Evolutionary conservation across 306 rosid genomes (phyloP).

Genomic region (Betula pendula): DNA sequence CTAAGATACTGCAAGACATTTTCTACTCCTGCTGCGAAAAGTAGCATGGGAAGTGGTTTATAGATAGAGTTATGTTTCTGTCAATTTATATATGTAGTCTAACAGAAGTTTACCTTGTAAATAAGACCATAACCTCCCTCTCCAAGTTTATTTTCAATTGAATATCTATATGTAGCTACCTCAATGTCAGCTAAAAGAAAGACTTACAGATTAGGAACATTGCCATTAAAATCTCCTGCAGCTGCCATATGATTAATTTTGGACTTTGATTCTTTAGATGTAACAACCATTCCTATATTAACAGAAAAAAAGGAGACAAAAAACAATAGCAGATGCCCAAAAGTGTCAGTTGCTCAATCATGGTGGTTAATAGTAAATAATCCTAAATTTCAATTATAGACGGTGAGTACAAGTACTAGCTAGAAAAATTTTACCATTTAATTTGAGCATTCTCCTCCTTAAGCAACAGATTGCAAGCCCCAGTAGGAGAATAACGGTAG

Average conservation of each 20-base stretch:
- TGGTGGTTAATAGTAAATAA: too few relatives aligned
- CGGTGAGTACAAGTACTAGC: neutral
- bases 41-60: too few relatives aligned
- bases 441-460: constrained; percentile 6
- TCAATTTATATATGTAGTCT: too few relatives aligned
- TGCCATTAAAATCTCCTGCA: constrained; percentile 24
- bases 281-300: neutral
- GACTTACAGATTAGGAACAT: constrained; percentile 31
- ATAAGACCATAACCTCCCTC: too few relatives aligned
- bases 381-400: neutral
- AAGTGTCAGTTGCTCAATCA: neutral
- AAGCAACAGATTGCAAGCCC: neutral
- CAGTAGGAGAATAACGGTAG: neutral
- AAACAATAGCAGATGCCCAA: neutral
- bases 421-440: constrained; percentile 2
- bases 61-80: too few relatives aligned
- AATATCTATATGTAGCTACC: constrained; percentile 40
- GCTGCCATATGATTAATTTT: neutral
- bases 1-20: too few relatives aligned
- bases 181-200: constrained; percentile 29
- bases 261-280: neutral
- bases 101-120: too few relatives aligned
- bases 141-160: too few relatives aligned
- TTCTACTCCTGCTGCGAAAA: too few relatives aligned
- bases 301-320: neutral